Conservation (phyloP, 352 stramenopile genomes). For the Phytophthora sp. region DNA sequence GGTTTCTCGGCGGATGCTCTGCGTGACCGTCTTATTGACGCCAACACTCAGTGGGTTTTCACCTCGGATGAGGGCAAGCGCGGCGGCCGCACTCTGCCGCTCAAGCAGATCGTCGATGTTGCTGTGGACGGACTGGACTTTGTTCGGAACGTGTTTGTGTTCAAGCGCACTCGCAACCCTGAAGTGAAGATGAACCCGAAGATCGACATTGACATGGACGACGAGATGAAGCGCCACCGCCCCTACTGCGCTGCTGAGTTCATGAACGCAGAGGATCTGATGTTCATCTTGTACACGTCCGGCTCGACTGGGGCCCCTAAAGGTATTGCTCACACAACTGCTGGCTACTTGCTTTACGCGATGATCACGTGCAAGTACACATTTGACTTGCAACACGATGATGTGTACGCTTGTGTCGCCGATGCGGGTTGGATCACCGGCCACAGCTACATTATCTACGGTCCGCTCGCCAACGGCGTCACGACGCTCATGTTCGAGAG, state of each 20-base stretch:
- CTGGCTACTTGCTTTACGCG: constrained; percentile 95
- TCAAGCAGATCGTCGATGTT: constrained; percentile 97
- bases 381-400: constrained; percentile 94
- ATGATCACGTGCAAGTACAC: constrained; percentile 93
- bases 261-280: constrained; percentile 97
- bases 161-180: constrained; percentile 87
- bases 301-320: constrained; percentile 96
- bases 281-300: constrained; percentile 99
- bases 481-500: constrained; percentile 99
- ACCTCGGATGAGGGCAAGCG: constrained; percentile 94
- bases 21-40: constrained; percentile 94
- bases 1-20: constrained; percentile 95
- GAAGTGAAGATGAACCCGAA: constrained; percentile 75
- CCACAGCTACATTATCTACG: constrained; percentile 98
- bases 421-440: constrained; percentile 98
- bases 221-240: constrained; percentile 87
- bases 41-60: constrained; percentile 90
- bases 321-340: constrained; percentile 96
- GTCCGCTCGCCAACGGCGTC: constrained; percentile 95
- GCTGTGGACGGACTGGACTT: constrained; percentile 89
- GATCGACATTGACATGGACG: constrained; percentile 94
- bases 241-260: constrained; percentile 95
- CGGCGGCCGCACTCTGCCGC: constrained; percentile 90
- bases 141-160: constrained; percentile 96
- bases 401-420: constrained; percentile 96